Conservation (phyloP, 23 red algal species). For the Pyropia haitanensis region DNA sequence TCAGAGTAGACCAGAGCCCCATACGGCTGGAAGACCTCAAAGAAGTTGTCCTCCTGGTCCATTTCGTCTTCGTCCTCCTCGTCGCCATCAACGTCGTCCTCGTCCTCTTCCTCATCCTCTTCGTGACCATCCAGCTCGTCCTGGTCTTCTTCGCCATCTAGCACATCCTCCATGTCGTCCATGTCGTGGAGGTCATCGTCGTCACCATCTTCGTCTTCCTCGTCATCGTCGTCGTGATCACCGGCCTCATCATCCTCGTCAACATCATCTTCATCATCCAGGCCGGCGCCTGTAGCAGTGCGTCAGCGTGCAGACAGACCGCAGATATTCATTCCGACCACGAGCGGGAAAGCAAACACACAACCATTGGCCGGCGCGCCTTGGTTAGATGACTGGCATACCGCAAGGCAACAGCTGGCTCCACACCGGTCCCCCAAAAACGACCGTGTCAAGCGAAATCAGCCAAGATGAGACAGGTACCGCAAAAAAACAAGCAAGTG, state of each 20-base stretch:
- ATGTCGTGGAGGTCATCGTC: background rate
- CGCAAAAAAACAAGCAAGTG: no score
- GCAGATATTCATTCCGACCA: no score
- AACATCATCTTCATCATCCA: no score
- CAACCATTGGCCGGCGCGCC: no score
- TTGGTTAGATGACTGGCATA: no score
- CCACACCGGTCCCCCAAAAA: no score
- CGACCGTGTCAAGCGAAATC: no score
- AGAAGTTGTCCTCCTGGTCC: constrained; percentile 2
- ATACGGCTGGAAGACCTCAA: background rate
- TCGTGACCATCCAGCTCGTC: constrained; percentile 4
- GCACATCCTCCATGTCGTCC: background rate
- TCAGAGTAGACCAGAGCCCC: background rate
- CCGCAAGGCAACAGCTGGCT: no score
- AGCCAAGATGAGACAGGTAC: no score
- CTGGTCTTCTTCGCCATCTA: constrained; percentile 11
- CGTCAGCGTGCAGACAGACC: no score
- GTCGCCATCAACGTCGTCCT: background rate
- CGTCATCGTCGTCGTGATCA: background rate
- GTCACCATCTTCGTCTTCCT: background rate
- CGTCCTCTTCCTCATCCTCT: constrained; percentile 6
- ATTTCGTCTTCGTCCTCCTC: background rate
- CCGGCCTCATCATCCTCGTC: background rate
- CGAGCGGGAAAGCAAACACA: no score
- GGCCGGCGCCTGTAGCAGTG: no score